Evolutionary conservation across 352 stramenopile genomes (phyloP).

Genomic region (Halophytophthora polymorphica): DNA sequence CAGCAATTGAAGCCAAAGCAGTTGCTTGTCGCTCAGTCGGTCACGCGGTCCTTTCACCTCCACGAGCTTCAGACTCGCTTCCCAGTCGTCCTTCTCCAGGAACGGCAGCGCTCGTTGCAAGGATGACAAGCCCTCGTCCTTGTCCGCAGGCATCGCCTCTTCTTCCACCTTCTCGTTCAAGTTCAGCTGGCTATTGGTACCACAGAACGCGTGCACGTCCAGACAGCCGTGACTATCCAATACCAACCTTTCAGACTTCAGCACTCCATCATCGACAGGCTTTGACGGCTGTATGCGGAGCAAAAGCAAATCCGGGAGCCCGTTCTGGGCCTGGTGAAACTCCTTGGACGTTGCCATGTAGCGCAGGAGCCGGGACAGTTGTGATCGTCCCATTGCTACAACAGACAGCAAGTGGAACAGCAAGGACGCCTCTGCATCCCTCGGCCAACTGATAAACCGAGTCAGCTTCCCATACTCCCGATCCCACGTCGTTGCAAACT

Average conservation of each 20-base stretch:
- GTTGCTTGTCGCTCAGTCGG: conserved; percentile 78
- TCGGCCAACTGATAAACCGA: conserved; percentile 65
- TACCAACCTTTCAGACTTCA: conserved; percentile 2
- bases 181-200: conserved; percentile 54
- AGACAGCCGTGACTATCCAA: conserved; percentile 40
- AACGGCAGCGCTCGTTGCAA: conserved; percentile 17
- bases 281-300: conserved; percentile 24
- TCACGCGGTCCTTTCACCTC: conserved; percentile 88
- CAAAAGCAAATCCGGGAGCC: conserved; percentile 65
- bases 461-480: conserved; percentile 49
- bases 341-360: conserved; percentile 73
- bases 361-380: conserved; percentile 41
- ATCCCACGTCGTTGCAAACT: conserved; percentile 35
- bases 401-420: conserved; percentile 52
- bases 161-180: conserved; percentile 28
- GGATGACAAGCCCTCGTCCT: conserved; percentile 11
- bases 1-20: conserved; percentile 74
- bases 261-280: conserved; percentile 2
- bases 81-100: conserved; percentile 12
- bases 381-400: conserved; percentile 37
- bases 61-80: conserved; percentile 55
- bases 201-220: conserved; percentile 49
- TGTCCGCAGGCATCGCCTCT: conserved; percentile 1
- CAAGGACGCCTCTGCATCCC: conserved; percentile 26
- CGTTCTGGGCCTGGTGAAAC: conserved; percentile 69